phyloP scores from a whole-genome alignment of 306 rosid species.

The Benincasa hispida region DNA sequence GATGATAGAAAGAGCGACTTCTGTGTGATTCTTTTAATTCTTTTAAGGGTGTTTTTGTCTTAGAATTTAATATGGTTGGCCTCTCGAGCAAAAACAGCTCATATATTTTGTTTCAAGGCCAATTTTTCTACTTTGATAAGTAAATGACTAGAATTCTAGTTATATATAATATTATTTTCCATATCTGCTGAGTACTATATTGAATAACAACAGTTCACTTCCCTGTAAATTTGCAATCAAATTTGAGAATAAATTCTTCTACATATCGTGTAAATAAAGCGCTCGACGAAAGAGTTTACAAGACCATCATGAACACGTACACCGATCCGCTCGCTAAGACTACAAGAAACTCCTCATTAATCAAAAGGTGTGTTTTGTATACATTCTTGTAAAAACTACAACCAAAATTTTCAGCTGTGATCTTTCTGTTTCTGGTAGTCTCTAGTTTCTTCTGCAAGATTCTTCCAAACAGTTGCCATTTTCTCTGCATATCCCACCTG shows the following conservation, averaged over 20 bases:
- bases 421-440: constrained; percentile 36
- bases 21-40: constrained; percentile 7
- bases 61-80: background rate
- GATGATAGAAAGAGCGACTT: no score
- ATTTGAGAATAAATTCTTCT: background rate
- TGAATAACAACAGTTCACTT: background rate
- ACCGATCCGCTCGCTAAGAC: background rate
- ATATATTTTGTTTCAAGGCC: background rate
- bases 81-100: background rate
- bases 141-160: background rate
- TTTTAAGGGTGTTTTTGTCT: constrained; percentile 4
- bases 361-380: background rate
- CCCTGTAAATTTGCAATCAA: background rate
- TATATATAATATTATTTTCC: background rate
- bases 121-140: background rate
- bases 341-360: constrained; percentile 7
- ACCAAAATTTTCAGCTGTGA: constrained; percentile 28
- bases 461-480: constrained; percentile 82
- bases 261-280: background rate
- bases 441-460: constrained; percentile 71
- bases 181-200: background rate
- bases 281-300: background rate
- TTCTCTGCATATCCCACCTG: constrained; percentile 96
- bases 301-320: background rate
- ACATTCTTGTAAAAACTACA: constrained; percentile 11